Conservation (phyloP, 345 rosid genomes). For the Gossypium australe region DNA sequence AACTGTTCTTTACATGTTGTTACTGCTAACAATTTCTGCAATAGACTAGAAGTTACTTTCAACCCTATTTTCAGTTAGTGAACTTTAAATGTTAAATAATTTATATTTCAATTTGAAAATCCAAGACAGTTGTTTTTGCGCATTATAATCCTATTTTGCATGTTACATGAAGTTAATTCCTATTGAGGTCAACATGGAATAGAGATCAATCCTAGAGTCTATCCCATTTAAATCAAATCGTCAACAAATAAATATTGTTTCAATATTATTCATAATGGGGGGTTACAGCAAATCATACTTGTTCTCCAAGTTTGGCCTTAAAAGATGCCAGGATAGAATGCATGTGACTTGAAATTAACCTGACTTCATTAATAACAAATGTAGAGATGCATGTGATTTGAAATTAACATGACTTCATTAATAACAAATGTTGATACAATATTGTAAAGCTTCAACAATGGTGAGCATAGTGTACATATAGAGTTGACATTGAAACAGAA, state of each 20-base stretch:
- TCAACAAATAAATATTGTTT: background rate
- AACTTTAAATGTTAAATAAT: too few relatives aligned
- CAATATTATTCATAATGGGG: background rate
- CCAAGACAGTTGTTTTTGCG: too few relatives aligned
- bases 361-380: conserved; percentile 10
- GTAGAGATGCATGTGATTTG: background rate
- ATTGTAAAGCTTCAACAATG: conserved; percentile 15
- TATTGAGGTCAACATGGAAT: background rate
- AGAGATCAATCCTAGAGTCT: background rate
- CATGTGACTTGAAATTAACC: background rate
- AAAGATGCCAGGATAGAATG: background rate
- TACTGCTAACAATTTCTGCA: background rate
- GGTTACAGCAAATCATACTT: background rate
- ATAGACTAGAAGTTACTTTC: background rate
- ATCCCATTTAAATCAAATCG: background rate
- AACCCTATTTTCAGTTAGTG: too few relatives aligned
- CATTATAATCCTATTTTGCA: too few relatives aligned
- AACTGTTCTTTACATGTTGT: background rate
- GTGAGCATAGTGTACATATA: conserved; percentile 12
- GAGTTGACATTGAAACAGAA: conserved; percentile 11
- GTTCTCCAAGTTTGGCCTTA: background rate
- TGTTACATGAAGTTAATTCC: too few relatives aligned
- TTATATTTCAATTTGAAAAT: too few relatives aligned
- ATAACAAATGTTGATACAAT: conserved; percentile 5
- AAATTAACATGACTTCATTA: conserved; percentile 8